Evolutionary conservation across 176 grass and related monocot genomes (phyloP).

Genomic region (Echinochloa phyllopogon): DNA sequence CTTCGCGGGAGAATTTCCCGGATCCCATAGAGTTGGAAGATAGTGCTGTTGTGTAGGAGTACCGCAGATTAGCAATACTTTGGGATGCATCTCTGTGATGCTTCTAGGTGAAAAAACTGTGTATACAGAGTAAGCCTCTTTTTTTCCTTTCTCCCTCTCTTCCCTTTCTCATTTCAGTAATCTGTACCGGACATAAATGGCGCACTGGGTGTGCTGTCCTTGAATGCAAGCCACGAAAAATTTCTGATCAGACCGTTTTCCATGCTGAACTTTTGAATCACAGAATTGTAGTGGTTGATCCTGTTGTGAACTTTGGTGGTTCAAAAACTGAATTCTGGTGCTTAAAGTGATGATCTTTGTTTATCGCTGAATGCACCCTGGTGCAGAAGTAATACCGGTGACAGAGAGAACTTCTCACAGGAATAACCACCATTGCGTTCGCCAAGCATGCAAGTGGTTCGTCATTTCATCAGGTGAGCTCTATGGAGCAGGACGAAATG

Average conservation of each 20-base stretch:
- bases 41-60: constrained; percentile 40
- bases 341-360: background rate
- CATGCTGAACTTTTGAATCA: background rate
- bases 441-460: too few species aligned
- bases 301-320: background rate
- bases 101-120: constrained; percentile 40
- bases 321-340: background rate
- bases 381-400: background rate
- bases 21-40: constrained; percentile 59
- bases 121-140: constrained; percentile 36
- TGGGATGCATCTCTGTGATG: constrained; percentile 39
- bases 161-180: background rate
- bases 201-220: background rate
- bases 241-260: background rate
- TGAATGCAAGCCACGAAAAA: constrained; percentile 8
- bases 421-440: too few species aligned
- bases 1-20: constrained; percentile 55
- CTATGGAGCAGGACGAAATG: too few species aligned
- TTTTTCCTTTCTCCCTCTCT: background rate
- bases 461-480: too few species aligned
- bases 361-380: background rate
- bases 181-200: constrained; percentile 40
- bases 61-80: constrained; percentile 36
- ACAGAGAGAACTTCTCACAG: too few species aligned
- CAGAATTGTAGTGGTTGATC: background rate